A percentile compares a stretch with the other conserved stretches of the same genome.
These are phyloP conservation scores for Phytopythium sindhum DNA, from an alignment of 352 stramenopile genomes.

Conservation along the genomic window DNA sequence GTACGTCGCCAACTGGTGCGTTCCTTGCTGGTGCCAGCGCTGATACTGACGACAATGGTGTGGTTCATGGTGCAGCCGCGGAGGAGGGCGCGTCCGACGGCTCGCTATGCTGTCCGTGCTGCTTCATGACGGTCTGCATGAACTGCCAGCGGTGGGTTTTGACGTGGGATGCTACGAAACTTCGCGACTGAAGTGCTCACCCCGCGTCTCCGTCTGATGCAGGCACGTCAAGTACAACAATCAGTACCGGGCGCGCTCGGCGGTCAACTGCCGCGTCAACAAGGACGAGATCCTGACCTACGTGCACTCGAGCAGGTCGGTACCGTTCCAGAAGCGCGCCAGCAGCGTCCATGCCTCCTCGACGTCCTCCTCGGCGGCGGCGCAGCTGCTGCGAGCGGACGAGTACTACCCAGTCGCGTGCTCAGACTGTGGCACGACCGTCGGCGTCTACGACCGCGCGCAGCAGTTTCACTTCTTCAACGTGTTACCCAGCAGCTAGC, in stretches of 20 bases:
- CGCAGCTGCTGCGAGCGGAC: slow-evolving; percentile 30
- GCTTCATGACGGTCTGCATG: slow-evolving; percentile 80
- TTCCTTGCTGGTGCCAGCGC: neutral
- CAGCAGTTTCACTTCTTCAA: slow-evolving; percentile 81
- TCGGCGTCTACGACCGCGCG: slow-evolving; percentile 60
- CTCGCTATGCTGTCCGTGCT: slow-evolving; percentile 72
- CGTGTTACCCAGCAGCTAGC: slow-evolving; percentile 55
- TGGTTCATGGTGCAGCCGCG: slow-evolving; percentile 7
- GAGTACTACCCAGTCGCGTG: slow-evolving; percentile 72
- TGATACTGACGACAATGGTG: neutral
- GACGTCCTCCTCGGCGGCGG: slow-evolving; percentile 5
- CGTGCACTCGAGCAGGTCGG: slow-evolving; percentile 16
- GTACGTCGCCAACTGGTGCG: slow-evolving; percentile 20
- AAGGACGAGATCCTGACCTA: slow-evolving; percentile 68
- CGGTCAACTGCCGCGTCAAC: slow-evolving; percentile 75
- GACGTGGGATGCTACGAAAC: neutral
- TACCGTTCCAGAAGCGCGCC: slow-evolving; percentile 37
- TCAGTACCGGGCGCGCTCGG: slow-evolving; percentile 57
- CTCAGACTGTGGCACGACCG: slow-evolving; percentile 71
- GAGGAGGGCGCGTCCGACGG: slow-evolving; percentile 37
- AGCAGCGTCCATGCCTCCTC: neutral
- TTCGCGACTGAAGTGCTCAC: neutral
- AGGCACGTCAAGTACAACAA: slow-evolving; percentile 65
- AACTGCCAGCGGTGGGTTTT: slow-evolving; percentile 47
- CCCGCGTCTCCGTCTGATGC: neutral